phyloP scores from a whole-genome alignment of 2,329 filamentous ascomycete species.

The Monilinia fructicola region DNA sequence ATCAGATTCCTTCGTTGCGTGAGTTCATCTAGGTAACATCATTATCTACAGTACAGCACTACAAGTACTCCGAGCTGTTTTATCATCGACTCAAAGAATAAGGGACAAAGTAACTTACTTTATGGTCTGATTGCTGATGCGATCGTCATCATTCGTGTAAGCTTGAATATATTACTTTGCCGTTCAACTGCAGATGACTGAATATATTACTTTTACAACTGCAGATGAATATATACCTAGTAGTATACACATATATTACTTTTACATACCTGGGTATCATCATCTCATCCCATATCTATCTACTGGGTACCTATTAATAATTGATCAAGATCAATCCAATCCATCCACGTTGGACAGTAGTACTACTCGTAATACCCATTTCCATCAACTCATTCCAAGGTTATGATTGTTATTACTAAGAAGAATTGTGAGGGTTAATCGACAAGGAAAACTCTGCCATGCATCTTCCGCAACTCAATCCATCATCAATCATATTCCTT shows the following conservation, averaged over 20 bases:
- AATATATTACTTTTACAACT: constrained; percentile 3
- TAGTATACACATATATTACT: constrained; percentile 5
- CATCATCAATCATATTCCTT: not conserved
- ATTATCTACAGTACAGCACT: not conserved
- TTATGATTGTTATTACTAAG: not conserved
- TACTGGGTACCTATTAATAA: no score
- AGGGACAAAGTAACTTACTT: no score
- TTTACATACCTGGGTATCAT: no score
- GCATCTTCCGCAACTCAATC: not conserved
- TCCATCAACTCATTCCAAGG: not conserved
- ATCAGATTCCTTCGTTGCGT: constrained; percentile 4
- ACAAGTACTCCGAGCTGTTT: no score
- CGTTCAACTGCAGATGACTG: constrained; percentile 14
- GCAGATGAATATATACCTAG: no score
- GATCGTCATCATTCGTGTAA: constrained; percentile 6
- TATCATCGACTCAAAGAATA: no score
- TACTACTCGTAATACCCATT: constrained; percentile 3
- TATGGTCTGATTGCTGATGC: not conserved
- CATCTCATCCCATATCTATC: not conserved
- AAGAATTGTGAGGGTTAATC: no score
- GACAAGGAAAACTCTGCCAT: constrained; percentile 8
- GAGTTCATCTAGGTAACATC: not conserved
- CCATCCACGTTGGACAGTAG: constrained; percentile 5
- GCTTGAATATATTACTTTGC: not conserved
- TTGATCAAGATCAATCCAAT: not conserved